Percentiles rank a stretch among this genome's conserved stretches.
Conservation (phyloP, 1,284 basidiomycete genomes). For the Melampsora americana region DNA sequence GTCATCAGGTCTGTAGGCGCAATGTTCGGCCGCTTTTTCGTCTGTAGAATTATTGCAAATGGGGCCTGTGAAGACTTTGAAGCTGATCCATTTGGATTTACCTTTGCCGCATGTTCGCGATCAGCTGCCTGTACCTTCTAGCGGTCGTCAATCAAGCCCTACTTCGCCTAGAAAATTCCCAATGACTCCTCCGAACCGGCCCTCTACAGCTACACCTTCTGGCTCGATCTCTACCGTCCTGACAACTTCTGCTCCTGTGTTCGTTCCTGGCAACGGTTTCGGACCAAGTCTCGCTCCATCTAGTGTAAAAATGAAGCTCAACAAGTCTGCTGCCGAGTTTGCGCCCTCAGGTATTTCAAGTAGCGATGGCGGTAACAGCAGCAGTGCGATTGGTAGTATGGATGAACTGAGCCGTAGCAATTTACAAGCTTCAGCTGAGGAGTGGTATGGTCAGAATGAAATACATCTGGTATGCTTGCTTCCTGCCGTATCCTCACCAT, state of each 20-base stretch:
- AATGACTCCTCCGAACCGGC: slow-evolving; percentile 19
- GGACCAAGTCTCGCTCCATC: background rate
- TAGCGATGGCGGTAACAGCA: slow-evolving; percentile 38
- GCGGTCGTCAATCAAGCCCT: slow-evolving; percentile 40
- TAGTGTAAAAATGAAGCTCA: slow-evolving; percentile 27
- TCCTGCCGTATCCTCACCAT: background rate
- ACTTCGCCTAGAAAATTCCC: slow-evolving; percentile 40
- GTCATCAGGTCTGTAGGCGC: slow-evolving; percentile 30
- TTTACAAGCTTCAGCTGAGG: slow-evolving; percentile 1
- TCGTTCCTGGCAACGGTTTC: slow-evolving; percentile 20
- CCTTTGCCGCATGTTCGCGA: background rate
- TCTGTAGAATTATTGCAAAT: no score
- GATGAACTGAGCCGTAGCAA: background rate
- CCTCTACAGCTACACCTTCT: slow-evolving; percentile 35
- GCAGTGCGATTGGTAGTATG: background rate
- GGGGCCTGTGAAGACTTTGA: background rate
- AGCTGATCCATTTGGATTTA: background rate
- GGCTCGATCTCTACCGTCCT: slow-evolving; percentile 12
- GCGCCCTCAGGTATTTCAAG: slow-evolving; percentile 36
- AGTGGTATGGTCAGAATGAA: slow-evolving; percentile 10
- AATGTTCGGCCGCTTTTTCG: background rate
- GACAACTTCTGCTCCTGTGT: slow-evolving; percentile 40
- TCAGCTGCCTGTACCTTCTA: slow-evolving; percentile 7
- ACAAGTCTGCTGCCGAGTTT: slow-evolving; percentile 41
- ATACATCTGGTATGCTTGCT: background rate